Evolutionary conservation across 768 basidiomycete species (phyloP), one percentile per base, ranked within the genome.

Genomic region (Lentinus tigrinus): DNA sequence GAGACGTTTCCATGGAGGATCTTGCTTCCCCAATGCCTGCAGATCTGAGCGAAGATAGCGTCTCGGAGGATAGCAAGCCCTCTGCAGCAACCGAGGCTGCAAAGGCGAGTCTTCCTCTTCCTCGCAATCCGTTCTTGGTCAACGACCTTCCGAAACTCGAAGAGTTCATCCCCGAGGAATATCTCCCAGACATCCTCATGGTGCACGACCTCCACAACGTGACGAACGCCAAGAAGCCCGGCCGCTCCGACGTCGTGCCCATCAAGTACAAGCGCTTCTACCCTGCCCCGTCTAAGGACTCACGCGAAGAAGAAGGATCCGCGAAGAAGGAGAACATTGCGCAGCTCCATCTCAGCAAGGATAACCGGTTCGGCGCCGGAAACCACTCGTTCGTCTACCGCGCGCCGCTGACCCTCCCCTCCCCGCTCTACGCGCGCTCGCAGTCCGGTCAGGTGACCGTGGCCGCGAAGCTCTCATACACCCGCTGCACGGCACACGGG

Each of bases 331-430:
- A 37, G 56, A 54, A 39, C 55, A 47, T 64, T 47, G 80, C 77
- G 1, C 82, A 85, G 64, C 70, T 85, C 17, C 81, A 83, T 54
- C 58, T 87, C 51, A 75, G 75, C 2, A 74, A 77, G 0, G 37
- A 42, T 0, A 63, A 74, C 34, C 46, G 19, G 19, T 58, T 76
- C 7, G 85, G 84, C 6, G 0, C 16, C 0, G 85, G 86, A 0
- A 63, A 82, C 62, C 85, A 87, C 63, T 86, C 85, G 0, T 47
- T 68, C 34, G 81, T 83, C 0, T 80, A 81, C 62, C 64, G 72
- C 39, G 81, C 76, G 6, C 79, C 82, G 53, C 79, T 78, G 73
- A 81, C 82, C 39, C 63, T 87, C 1, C 84, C 85, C 11, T 13
- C 48, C 7, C 68, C 68, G 13, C 62, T 69, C 19, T 64, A 62